phyloP scores from a whole-genome alignment of 78 protist genomes.

The Polysphondylium violaceum region DNA sequence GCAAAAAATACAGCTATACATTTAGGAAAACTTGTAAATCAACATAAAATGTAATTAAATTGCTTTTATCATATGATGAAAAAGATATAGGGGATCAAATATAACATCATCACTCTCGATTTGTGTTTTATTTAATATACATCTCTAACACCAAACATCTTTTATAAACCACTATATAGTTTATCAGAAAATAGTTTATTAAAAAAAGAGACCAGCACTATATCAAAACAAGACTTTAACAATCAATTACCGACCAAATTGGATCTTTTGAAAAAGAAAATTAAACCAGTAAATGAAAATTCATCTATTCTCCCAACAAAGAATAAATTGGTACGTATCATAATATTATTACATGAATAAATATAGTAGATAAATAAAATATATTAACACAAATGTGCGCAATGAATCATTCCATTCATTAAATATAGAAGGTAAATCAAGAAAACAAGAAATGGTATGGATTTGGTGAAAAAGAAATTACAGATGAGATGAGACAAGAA shows the following conservation, averaged over 20 bases:
- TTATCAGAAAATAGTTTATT: slow-evolving; percentile 18
- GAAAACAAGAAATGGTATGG: slow-evolving; percentile 40
- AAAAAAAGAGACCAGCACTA: slow-evolving; percentile 9
- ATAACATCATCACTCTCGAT: too few species aligned
- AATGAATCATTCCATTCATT: neutral
- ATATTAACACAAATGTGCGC: too few species aligned
- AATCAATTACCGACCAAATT: neutral
- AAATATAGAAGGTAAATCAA: slow-evolving; percentile 1
- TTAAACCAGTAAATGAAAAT: slow-evolving; percentile 25
- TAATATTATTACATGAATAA: too few species aligned
- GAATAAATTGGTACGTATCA: too few species aligned
- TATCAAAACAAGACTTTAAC: slow-evolving; percentile 27
- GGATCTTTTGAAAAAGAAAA: slow-evolving; percentile 24
- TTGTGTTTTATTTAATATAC: too few species aligned
- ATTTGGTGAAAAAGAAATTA: slow-evolving; percentile 27
- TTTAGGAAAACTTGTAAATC: slow-evolving; percentile 39
- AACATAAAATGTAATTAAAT: slow-evolving; percentile 43
- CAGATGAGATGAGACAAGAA: slow-evolving; percentile 62
- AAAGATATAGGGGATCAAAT: neutral
- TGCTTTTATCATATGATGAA: neutral
- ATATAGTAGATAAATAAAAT: too few species aligned
- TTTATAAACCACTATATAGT: too few species aligned
- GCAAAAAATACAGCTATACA: slow-evolving; percentile 69
- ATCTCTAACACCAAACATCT: too few species aligned
- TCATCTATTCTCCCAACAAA: slow-evolving; percentile 17